Conservation (phyloP, 2,329 filamentous ascomycete species). For the Phaeosphaeria sp. region DNA sequence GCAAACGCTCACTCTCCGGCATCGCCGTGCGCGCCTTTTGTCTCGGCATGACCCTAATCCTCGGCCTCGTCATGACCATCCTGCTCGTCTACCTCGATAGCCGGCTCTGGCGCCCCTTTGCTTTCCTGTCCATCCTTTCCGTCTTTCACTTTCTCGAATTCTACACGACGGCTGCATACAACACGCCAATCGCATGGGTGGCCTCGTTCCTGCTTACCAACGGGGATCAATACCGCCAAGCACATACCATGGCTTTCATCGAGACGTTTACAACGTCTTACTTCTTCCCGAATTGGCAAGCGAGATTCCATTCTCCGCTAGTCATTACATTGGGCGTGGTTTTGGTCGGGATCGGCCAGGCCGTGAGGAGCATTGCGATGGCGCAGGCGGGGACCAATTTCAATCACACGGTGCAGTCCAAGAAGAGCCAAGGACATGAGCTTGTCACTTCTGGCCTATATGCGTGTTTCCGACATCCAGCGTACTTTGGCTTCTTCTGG, state of each 20-base stretch:
- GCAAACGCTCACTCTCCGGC: constrained; percentile 54
- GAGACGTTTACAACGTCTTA: constrained; percentile 72
- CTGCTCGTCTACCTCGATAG: constrained; percentile 40
- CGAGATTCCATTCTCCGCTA: constrained; percentile 50
- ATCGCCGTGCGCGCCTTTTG: constrained; percentile 56
- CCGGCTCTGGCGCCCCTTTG: constrained; percentile 64
- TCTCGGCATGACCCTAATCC: constrained; percentile 49
- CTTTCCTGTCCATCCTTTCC: constrained; percentile 72
- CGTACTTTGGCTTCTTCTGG: constrained; percentile 98
- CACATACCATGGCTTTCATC: constrained; percentile 75
- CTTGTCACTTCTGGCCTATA: constrained; percentile 90
- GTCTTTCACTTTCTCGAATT: constrained; percentile 97
- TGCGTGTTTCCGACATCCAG: constrained; percentile 77
- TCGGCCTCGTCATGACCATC: constrained; percentile 40
- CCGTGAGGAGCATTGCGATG: constrained; percentile 83
- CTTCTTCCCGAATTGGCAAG: constrained; percentile 60
- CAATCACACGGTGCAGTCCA: constrained; percentile 79
- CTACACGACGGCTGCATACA: constrained; percentile 85
- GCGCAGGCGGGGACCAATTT: constrained; percentile 87
- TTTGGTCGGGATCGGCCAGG: constrained; percentile 74
- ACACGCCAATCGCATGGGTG: constrained; percentile 74
- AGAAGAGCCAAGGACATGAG: constrained; percentile 72
- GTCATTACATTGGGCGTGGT: constrained; percentile 63
- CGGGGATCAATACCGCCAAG: constrained; percentile 82
- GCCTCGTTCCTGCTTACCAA: constrained; percentile 86